Base-by-base conservation (phyloP, 225 moss, liverwort and hornwort genomes). In the Rhytidiadelphus loreus region DNA sequence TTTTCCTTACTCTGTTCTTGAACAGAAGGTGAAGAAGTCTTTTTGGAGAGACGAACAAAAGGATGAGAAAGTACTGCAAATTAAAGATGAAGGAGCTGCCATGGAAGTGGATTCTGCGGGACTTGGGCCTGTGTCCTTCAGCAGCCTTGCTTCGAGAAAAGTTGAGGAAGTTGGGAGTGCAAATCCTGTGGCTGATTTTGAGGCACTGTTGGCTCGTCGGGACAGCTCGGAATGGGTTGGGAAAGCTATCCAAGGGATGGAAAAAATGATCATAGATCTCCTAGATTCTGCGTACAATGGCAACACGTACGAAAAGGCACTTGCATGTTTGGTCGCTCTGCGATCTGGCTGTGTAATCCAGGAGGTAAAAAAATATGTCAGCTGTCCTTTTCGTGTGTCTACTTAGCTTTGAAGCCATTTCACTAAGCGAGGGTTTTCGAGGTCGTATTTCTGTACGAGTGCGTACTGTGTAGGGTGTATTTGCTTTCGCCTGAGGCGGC, bases 171-270 rank as follows among this genome's bases (percentile, higher is more conserved):
- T 99, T 87, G 97, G 97, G 72, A 90, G 87, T 88, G 91, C 94
- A 84, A 91, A 95, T 90, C 97, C 99, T 80, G 96, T 99, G 65
- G 74, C 95, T 92, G 96, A 99, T 87, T 99, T 99, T 87, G 95
- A 97, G 84, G 93, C 96, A 48, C 94, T 99, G 72, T 86, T 99
- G 87, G 96, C 94, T 81, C 96, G 96, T 78, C 97, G 96, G 74
- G 99, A 99, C 89, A 94, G 95, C 88, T 87, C 89, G 90, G 90
- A 99, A 83, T 98, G 96, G 97, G 88, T 99, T 88, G 89, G 83
- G 55, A 99, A 92, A 91, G 98, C 96, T 55, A 89, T 99, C 50
- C 90, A 91, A 89, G 97, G 95, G 83, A 96, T 99, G 96, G 93
- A 95, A 89, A 99, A 97, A 89, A 93, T 95, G 57, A 95, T 97